Conservation (phyloP, 257 asterid species). For the Solanum etuberosum region DNA sequence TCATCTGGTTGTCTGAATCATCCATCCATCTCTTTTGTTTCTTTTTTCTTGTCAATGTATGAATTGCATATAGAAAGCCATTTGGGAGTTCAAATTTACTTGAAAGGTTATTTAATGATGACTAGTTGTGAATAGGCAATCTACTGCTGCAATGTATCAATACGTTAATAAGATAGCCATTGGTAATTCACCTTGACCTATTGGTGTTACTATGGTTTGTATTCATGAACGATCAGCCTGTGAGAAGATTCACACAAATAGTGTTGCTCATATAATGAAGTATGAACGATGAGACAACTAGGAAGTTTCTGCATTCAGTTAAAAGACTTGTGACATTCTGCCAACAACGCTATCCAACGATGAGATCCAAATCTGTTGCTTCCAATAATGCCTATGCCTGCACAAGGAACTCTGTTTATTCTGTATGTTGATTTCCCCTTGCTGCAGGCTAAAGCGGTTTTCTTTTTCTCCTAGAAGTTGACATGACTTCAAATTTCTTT, state of each 20-base stretch:
- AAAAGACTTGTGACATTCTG: constrained; percentile 81
- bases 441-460: background rate
- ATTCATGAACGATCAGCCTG: constrained; percentile 91
- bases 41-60: background rate
- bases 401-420: background rate
- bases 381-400: background rate
- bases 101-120: constrained; percentile 68
- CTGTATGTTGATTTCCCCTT: background rate
- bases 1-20: too few relatives aligned
- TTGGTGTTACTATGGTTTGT: constrained; percentile 92
- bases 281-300: constrained; percentile 91
- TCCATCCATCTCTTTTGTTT: background rate
- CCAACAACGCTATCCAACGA: constrained; percentile 63
- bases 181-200: constrained; percentile 96
- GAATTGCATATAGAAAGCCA: background rate
- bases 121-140: constrained; percentile 71
- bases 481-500: background rate
- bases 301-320: constrained; percentile 67
- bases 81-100: background rate
- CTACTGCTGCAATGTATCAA: constrained; percentile 45
- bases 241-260: constrained; percentile 78
- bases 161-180: constrained; percentile 24
- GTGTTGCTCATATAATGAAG: constrained; percentile 91
- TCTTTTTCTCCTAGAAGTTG: background rate
- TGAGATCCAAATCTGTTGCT: constrained; percentile 19